Base-by-base conservation (phyloP, 352 stramenopile genomes). In the Phytopythium cucurbitacearum region DNA sequence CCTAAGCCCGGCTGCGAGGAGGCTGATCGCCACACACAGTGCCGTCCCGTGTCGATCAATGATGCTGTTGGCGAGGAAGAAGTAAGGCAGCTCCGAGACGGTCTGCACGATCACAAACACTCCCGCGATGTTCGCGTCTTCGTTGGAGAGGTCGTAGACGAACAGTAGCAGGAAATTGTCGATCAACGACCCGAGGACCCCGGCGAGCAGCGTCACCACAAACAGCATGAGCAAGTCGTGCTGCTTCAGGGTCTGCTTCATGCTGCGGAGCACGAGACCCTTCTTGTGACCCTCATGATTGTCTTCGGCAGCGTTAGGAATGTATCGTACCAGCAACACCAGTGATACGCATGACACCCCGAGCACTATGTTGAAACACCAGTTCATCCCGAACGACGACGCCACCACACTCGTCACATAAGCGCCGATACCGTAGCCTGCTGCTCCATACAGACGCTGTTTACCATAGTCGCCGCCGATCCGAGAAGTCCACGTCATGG, bases 31-130 rank as follows among this genome's bases (percentile, higher is more conserved):
- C 34, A 80, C 36, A 28, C 76, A 65, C 10, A 61, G 62, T 7
- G 76, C 62, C n/a, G 60, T 68, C 9, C 70, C 70, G 21, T 75
- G 50, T 3, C 48, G 40, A 10, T 73, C 50, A 48, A 76, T 66
- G 64, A 76, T 71, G 8, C 57, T 57, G 41, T 80, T 61, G 44
- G 70, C 67, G 48, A 63, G 69, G 52, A 75, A 80, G 49, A 80
- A 80, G 4, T 62, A 68, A n/a, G 70, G 70, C 4, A 80, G 60
- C 59, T 80, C 70, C 8, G 67, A 75, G 3, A 64, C 45, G 1
- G 70, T 80, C 49, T 76, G 57, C 7, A 67, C 65, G 48, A 63
- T 45, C 36, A 75, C 70, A 3, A 57, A 65, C 13, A 70, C 65
- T 41, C 70, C 67, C 34, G 76, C 66, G 53, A 80, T 72, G 34